Evolutionary conservation across 140 eudicot genomes (phyloP), one percentile per base, ranked within the genome.

Genomic region (Stevia rebaudiana): DNA sequence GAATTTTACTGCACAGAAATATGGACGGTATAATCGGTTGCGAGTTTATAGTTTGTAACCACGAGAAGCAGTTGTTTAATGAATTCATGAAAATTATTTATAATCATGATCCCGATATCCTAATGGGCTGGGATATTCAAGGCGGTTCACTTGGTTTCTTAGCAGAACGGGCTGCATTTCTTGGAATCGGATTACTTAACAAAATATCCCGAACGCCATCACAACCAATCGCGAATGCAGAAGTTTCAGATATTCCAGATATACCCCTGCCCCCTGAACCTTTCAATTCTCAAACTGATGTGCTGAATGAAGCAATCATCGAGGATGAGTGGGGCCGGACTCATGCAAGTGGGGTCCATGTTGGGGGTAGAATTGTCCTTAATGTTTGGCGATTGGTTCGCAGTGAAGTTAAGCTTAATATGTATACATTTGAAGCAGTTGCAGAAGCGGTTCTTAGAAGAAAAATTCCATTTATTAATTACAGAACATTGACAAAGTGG

Each of bases 281-380:
- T 3, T 41, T 64, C 36, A 42, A 67, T 65, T 58, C 80, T 70
- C 91, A 87, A 42, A 56, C 74, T n/a, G 80, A 72, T 58, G 49
- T 36, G 33, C 74, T 53, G 58, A 83, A 74, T 22, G 83, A 79
- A 49, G 59, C 80, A 41, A 68, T 92, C 54, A 85, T 88, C 71
- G 96, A 92, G 79, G 98, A 92, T 65, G 98, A 88, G 56, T 92
- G 98, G 98, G 96, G 96, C 7, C 79, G 98, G 69, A 92, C 98
- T 59, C 96, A 92, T 78, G 98, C 96, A 28, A 92, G 96, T 72
- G 98, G 96, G 58, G 78, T 92, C 68, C 96, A 88, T 67, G 96
- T 92, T 17, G 86, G 86, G 50, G 98, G 98, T 56, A 85, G 96
- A 75, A 82, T 87, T 65, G 88, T 91, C 24, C 96, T 91, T 24